Evolutionary conservation across 73 alveolate genomes (phyloP).

Genomic region (Tetrahymena malaccensis): DNA sequence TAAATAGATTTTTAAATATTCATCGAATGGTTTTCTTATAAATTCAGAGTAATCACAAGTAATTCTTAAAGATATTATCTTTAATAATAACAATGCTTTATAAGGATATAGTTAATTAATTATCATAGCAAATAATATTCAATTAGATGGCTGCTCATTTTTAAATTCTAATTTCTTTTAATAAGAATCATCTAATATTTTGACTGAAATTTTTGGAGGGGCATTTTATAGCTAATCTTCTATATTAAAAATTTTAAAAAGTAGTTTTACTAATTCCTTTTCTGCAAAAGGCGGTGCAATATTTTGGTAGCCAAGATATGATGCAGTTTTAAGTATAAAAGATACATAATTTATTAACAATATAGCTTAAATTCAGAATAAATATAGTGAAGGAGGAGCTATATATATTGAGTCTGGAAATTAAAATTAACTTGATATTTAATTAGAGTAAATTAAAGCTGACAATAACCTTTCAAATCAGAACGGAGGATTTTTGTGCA

Average conservation of each 20-base stretch:
- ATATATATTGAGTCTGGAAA: not conserved
- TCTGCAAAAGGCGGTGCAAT: not conserved
- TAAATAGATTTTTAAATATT: not conserved
- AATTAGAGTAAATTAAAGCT: not conserved
- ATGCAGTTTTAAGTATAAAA: not conserved
- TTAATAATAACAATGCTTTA: not conserved
- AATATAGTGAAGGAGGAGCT: not conserved
- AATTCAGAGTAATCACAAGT: not conserved
- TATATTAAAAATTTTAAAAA: not conserved
- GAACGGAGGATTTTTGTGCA: not conserved
- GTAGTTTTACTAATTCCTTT: not conserved
- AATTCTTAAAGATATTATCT: not conserved
- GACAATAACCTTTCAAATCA: not conserved
- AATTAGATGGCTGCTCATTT: not conserved
- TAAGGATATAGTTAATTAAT: not conserved
- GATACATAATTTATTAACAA: not conserved
- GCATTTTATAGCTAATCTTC: not conserved
- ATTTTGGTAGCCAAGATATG: not conserved
- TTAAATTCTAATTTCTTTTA: not conserved
- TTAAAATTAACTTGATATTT: not conserved
- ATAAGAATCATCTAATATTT: not conserved
- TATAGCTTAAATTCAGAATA: not conserved
- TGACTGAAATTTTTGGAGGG: not conserved
- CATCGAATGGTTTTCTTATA: not conserved
- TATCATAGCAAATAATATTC: not conserved